phyloP scores from a whole-genome alignment of 2,329 filamentous ascomycete genomes.

The Beauveria sp. region DNA sequence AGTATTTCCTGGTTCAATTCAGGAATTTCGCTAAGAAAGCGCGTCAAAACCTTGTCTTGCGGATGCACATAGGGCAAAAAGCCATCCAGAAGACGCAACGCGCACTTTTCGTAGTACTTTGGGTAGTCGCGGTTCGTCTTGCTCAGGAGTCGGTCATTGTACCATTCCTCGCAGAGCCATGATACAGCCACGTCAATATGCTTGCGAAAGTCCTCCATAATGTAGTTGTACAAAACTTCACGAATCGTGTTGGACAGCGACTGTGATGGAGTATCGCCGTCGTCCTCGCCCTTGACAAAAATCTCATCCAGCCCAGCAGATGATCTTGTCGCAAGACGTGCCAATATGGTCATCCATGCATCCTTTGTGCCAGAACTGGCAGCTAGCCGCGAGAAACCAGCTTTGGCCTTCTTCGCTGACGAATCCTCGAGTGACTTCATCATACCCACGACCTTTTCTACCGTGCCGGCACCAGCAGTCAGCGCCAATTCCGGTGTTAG shows the following conservation, averaged over 20 bases:
- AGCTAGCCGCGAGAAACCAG: slow-evolving; percentile 76
- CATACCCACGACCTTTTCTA: slow-evolving; percentile 71
- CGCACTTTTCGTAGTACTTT: slow-evolving; percentile 71
- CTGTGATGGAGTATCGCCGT: slow-evolving; percentile 21
- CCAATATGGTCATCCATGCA: slow-evolving; percentile 83
- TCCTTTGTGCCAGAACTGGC: slow-evolving; percentile 79
- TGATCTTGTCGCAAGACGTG: slow-evolving; percentile 74
- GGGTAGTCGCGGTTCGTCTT: slow-evolving; percentile 39
- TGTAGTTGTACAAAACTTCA: slow-evolving; percentile 72
- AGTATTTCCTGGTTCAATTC: slow-evolving; percentile 67
- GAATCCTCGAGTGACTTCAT: slow-evolving; percentile 66
- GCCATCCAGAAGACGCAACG: slow-evolving; percentile 74
- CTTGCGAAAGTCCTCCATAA: slow-evolving; percentile 84
- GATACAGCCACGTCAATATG: slow-evolving; percentile 85
- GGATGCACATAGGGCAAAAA: slow-evolving; percentile 87
- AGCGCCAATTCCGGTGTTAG: slow-evolving; percentile 64
- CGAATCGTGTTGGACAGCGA: slow-evolving; percentile 64
- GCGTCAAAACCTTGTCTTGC: slow-evolving; percentile 80
- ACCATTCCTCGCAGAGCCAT: slow-evolving; percentile 98
- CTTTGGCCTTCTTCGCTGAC: slow-evolving; percentile 50
- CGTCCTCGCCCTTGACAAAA: slow-evolving; percentile 49
- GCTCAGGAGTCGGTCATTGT: slow-evolving; percentile 62
- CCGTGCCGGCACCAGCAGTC: slow-evolving; percentile 66
- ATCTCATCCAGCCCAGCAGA: slow-evolving; percentile 59
- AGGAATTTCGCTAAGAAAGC: slow-evolving; percentile 87